Base-by-base conservation (phyloP, 345 rosid species). In the Iberis pinnata region DNA sequence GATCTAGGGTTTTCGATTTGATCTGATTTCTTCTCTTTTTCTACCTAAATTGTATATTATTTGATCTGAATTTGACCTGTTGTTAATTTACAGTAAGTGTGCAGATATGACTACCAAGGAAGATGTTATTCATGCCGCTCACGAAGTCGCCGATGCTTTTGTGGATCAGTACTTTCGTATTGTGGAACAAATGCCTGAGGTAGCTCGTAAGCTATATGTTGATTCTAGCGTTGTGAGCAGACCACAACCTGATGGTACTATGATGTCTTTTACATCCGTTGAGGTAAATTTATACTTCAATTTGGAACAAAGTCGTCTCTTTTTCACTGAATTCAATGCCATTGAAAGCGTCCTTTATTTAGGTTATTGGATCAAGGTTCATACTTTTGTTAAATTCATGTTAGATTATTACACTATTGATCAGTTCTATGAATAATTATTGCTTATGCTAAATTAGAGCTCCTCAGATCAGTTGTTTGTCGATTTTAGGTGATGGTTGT, bases 81-180 rank as follows among this genome's bases (percentile, higher is more conserved):
- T 22, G 25, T 22, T 6, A 22, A 22, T 22, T 22, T 22, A 22
- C 25, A 22, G 25, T 22, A 22, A 22, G 25, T 60, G 43, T 38
- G 56, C 40, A 60, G 72, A 47, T 60, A 67, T 67, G 72, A 57
- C 72, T 54, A 41, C 71, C 52, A 67, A 53, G 67, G 72, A 60
- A 59, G 65, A 10, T 56, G 66, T 13, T n/a, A n/a, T n/a, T 60
- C 57, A 1, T 26, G 0, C 41, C 18, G 26, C 71, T 14, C 3
- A 60, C 29, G 31, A 13, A 3, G 32, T 54, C 31, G 14, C 67
- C n/a, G 47, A 18, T 29, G 40, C 67, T 6, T 67, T 67, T 53
- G 58, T 67, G 8, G 2, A 54, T 2, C 67, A 60, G 14, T 67
- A 67, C 62, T 67, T 24, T 42, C 2, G 1, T 2, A 8, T 53